Percentiles rank a stretch among this genome's conserved stretches.
These are phyloP conservation scores for Alternaria atra DNA, from an alignment of 2,329 filamentous ascomycete genomes.

Conservation along the genomic window DNA sequence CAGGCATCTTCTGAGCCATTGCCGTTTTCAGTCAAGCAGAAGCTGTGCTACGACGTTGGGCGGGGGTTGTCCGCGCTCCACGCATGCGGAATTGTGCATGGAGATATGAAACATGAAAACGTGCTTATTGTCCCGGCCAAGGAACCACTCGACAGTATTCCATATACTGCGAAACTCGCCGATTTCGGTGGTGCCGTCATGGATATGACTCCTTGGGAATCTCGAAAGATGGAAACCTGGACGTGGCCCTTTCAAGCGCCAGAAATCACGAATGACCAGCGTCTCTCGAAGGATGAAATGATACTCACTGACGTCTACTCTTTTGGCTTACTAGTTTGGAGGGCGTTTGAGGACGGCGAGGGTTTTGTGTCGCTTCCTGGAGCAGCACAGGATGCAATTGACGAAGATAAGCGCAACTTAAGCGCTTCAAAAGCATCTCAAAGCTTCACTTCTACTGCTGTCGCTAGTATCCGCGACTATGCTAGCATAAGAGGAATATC, in stretches of 20 bases:
- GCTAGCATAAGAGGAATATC: background rate
- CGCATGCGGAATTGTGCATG: conserved; percentile 19
- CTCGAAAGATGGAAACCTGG: background rate
- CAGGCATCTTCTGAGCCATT: conserved; percentile 10
- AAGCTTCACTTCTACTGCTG: background rate
- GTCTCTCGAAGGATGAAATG: background rate
- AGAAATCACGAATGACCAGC: conserved; percentile 5
- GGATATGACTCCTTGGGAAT: conserved; percentile 8
- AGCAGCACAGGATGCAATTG: background rate
- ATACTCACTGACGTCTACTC: conserved; percentile 20
- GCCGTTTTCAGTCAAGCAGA: conserved; percentile 13
- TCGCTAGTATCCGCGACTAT: background rate
- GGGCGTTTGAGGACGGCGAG: conserved; percentile 12
- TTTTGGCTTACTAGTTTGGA: conserved; percentile 19
- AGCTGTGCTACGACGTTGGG: conserved; percentile 20
- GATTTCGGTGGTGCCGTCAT: conserved; percentile 19
- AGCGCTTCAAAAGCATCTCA: background rate
- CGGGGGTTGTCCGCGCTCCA: conserved; percentile 16
- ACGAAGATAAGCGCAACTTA: conserved; percentile 5
- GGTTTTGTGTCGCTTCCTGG: conserved; percentile 4
- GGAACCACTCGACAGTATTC: background rate
- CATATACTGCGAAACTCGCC: background rate
- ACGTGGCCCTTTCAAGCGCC: conserved; percentile 17
- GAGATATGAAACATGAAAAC: conserved; percentile 24
- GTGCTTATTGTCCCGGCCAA: conserved; percentile 14